Evolutionary conservation across 2,329 filamentous ascomycete species (phyloP), one percentile per base, ranked within the genome.

Genomic region (Gnomoniopsis sp.): DNA sequence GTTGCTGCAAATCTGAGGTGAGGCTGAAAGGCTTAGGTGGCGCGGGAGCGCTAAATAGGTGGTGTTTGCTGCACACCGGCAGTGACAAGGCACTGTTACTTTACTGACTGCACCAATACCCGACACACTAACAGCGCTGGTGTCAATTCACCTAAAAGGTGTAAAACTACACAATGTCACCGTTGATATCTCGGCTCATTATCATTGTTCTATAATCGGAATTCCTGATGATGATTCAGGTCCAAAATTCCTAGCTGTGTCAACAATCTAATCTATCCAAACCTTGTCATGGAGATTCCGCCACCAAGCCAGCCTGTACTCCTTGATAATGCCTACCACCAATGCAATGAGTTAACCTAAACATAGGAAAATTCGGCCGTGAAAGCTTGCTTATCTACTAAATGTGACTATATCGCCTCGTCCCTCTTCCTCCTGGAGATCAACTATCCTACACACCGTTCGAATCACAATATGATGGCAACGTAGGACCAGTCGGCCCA

Each of bases 391-490:
- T 15, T 41, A 48, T 34, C 2, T 22, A 14, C 22, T 11, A 2
- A 6, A 44, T n/a, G 14, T 49, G 36, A n/a, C 14, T 34, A 19
- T 23, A 21, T 41, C 44, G 17, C 30, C 23, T 17, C 26, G 6
- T n/a, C 3, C 14, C 19, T 41, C 19, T 15, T 23, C 26, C 30
- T 30, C 15, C 10, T n/a, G n/a, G n/a, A n/a, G n/a, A 17, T 14
- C 26, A 3, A n/a, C 10, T 19, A 14, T 47, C 44, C 63, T 61
- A 71, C 15, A 65, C 41, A 43, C 68, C 65, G 38, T 65, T 73
- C 55, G 71, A 71, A 55, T 85, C 81, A 63, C 83, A 86, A 68
- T 86, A 85, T 56, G 80, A 79, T 0, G 83, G 82, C 8, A 72
- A 66, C 58, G 70, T 71, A 15, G 78, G 75, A 15, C 74, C 74